A percentile compares a stretch with the other conserved stretches of the same genome.
phyloP scores from a whole-genome alignment of 495 filamentous ascomycete genomes.

The Xylaria bambusicola region DNA sequence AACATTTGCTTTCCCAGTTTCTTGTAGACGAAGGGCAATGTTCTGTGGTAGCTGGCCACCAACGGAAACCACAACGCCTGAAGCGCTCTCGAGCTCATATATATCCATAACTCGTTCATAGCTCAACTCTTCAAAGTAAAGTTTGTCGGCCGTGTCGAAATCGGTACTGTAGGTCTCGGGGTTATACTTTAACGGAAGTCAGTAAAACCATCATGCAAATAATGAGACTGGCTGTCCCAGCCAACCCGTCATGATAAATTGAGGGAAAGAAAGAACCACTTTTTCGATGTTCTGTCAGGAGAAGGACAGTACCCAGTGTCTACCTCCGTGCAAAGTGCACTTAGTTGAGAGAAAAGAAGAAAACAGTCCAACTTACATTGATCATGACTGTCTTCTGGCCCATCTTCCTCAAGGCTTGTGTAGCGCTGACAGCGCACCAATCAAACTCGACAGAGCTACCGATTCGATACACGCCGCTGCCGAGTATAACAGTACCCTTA shows the following conservation, averaged over 20 bases:
- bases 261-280: too few relatives aligned
- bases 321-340: conserved; percentile 1
- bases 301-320: background rate
- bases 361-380: conserved; percentile 53
- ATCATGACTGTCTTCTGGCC: conserved; percentile 99
- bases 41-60: conserved; percentile 97
- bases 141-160: conserved; percentile 89
- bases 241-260: too few relatives aligned
- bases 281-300: background rate
- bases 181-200: conserved; percentile 16
- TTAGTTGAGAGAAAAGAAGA: background rate
- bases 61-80: conserved; percentile 90
- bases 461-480: conserved; percentile 94
- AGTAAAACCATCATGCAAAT: background rate
- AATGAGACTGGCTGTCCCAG: too few relatives aligned
- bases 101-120: conserved; percentile 99
- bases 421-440: conserved; percentile 97
- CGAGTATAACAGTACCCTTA: conserved; percentile 85
- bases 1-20: conserved; percentile 82
- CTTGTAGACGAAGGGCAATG: conserved; percentile 92
- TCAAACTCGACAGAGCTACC: conserved; percentile 98
- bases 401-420: conserved; percentile 79
- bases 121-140: conserved; percentile 96
- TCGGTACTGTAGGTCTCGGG: conserved; percentile 59
- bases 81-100: conserved; percentile 86